Base-by-base conservation (phyloP, 805 yeast species). In the Sugiyamaella floridensis region DNA sequence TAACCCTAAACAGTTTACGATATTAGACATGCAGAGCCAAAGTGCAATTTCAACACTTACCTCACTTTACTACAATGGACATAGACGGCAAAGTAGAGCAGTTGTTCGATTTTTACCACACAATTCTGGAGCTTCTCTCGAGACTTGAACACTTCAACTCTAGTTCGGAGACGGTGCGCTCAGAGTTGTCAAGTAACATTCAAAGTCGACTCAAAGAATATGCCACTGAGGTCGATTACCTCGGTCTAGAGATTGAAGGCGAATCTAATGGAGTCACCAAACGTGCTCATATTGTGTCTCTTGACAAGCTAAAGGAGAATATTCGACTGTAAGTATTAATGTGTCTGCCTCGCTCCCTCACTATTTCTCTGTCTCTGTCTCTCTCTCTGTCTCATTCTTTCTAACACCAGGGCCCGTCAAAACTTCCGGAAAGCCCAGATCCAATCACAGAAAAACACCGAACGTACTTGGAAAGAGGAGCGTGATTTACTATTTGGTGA, bases 401-500 rank as follows among this genome's bases (percentile, higher is more conserved):
- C 43, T 40, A 22, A 22, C 41, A 16, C 48, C 51, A 8, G 37
- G 12, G 54, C 57, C 2, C 50, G 48, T 43, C 43, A 40, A 29
- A 37, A 51, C 28, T 61, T 59, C 44, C 50, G 65, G 14, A 45
- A 42, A 40, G 62, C 63, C 4, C 63, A 59, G 50, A 45, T 60
- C 5, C 57, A 59, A 44, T 50, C 61, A 34, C 61, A 61, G 40
- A 50, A 52, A 41, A 61, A 61, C 41, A 28, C 49, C 10, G 49
- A 55, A 37, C 41, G 43, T 44, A 48, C 40, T 15, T 59, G 59
- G 58, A 48, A 48, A 18, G 32, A 28, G 19, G 57, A 61, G 34
- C 52, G 64, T 26, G 58, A 57, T 14, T 22, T 43, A 29, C 49
- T 61, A 40, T 61, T 60, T 53, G 56, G 53, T 34, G 49, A 50